Conservation (phyloP, 257 asterid genomes). For the Rehmannia glutinosa region DNA sequence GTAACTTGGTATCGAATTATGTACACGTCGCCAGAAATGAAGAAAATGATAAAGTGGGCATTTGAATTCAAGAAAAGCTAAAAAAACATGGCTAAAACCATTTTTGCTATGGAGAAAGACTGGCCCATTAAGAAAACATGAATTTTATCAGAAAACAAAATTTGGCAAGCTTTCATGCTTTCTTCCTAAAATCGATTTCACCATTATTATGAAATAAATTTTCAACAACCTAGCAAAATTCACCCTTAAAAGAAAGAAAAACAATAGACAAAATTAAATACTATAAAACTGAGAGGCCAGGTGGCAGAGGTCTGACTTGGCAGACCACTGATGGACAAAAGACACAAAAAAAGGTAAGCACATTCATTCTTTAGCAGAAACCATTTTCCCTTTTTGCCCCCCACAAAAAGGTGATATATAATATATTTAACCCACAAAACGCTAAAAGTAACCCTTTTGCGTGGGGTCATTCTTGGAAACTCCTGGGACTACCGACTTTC, state of each 20-base stretch:
- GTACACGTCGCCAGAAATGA: too few species aligned
- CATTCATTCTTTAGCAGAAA: not conserved
- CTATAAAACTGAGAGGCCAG: not conserved
- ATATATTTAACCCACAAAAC: not conserved
- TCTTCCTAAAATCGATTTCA: too few species aligned
- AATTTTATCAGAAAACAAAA: too few species aligned
- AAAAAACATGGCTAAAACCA: too few species aligned
- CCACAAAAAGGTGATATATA: not conserved
- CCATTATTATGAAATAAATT: not conserved
- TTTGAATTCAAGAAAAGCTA: too few species aligned
- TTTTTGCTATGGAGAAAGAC: too few species aligned
- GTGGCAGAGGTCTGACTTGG: slow-evolving; percentile 20
- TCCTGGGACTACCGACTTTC: not conserved
- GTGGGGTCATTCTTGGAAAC: not conserved
- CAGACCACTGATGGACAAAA: slow-evolving; percentile 19
- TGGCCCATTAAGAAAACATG: too few species aligned
- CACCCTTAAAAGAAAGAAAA: not conserved
- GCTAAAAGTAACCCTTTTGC: not conserved
- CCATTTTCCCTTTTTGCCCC: slow-evolving; percentile 21
- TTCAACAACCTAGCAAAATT: not conserved
- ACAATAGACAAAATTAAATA: not conserved
- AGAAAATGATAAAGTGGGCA: too few species aligned
- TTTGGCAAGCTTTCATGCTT: too few species aligned
- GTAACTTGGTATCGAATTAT: too few species aligned
- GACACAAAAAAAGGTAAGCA: not conserved